phyloP scores from a whole-genome alignment of 2,329 filamentous ascomycete species.

The Ceratocystis harringtonii region DNA sequence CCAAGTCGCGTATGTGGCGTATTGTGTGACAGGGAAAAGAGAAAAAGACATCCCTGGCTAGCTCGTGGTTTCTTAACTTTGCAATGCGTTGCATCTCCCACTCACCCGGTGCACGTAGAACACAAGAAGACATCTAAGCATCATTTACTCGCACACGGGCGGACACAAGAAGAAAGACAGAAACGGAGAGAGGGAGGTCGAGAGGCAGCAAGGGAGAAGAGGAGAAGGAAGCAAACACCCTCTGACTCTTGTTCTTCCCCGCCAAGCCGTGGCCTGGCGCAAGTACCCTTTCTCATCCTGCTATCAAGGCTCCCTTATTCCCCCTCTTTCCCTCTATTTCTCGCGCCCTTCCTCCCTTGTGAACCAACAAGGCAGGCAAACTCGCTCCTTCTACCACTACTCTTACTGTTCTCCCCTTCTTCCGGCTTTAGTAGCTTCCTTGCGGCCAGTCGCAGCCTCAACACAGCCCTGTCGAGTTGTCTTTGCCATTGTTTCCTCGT shows the following conservation, averaged over 20 bases:
- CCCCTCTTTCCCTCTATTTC: neutral
- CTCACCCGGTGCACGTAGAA: neutral
- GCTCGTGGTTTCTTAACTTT: neutral
- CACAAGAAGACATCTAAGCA: neutral
- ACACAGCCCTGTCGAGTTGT: neutral
- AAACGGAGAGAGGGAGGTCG: neutral
- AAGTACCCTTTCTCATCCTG: neutral
- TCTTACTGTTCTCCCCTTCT: neutral
- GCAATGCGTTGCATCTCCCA: neutral
- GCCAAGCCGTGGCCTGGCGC: neutral
- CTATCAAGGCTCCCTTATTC: conserved; percentile 2
- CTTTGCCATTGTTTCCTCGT: neutral
- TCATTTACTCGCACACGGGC: neutral
- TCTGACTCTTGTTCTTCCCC: neutral
- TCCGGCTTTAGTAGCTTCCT: neutral
- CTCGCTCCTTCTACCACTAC: neutral
- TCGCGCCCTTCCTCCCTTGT: neutral
- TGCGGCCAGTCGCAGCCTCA: neutral
- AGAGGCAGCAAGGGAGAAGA: neutral
- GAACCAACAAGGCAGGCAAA: neutral
- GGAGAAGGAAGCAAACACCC: neutral
- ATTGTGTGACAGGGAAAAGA: neutral
- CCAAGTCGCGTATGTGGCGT: neutral
- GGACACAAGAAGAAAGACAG: neutral
- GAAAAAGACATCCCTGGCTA: neutral